Evolutionary conservation across 306 rosid genomes (phyloP).

Genomic region (Vigna unguiculata): DNA sequence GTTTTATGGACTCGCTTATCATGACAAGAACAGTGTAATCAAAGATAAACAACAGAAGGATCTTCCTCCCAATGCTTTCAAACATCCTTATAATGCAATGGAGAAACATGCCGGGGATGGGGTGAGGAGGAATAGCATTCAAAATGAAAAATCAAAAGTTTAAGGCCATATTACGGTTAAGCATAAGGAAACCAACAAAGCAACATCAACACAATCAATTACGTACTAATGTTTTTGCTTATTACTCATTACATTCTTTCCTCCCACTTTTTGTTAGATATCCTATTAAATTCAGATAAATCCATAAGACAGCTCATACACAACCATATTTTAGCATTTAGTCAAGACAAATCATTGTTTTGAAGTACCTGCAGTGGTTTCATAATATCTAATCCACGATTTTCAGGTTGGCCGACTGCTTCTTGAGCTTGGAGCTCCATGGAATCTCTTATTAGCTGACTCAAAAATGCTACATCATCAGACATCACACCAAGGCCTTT

Average conservation of each 20-base stretch:
- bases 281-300: slow-evolving; percentile 19
- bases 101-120: background rate
- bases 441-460: slow-evolving; percentile 84
- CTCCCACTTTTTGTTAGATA: slow-evolving; percentile 20
- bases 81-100: background rate
- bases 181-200: background rate
- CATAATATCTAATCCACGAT: slow-evolving; percentile 62
- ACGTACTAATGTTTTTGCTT: background rate
- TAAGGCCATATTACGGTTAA: background rate
- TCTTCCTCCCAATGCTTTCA: background rate
- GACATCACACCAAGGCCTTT: slow-evolving; percentile 97
- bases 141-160: background rate
- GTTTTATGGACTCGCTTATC: background rate
- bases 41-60: background rate
- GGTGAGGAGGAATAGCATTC: background rate
- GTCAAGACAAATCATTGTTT: slow-evolving; percentile 26
- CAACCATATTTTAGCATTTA: slow-evolving; percentile 27
- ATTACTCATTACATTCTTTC: slow-evolving; percentile 4
- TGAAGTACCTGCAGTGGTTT: slow-evolving; percentile 84
- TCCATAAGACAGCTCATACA: background rate
- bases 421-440: slow-evolving; percentile 95
- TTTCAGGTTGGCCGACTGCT: slow-evolving; percentile 53
- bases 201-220: background rate
- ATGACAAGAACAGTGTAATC: background rate
- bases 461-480: slow-evolving; percentile 88